Percentiles rank a stretch among this genome's conserved stretches.
Conservation (phyloP, 192 early-diverging fungal genomes). For the Geranomyces michiganensis region DNA sequence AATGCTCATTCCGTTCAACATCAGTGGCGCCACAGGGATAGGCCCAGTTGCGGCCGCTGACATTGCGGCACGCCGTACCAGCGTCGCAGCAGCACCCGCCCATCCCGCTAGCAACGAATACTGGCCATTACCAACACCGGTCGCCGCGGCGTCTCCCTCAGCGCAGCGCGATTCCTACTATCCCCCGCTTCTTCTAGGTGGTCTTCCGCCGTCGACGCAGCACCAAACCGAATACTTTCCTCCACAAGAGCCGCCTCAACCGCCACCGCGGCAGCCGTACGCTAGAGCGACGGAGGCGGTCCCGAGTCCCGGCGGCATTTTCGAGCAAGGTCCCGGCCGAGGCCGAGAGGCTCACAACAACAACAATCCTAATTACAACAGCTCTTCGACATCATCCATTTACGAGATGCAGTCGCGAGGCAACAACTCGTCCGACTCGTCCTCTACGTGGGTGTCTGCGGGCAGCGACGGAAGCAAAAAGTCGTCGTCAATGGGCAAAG, state of each 20-base stretch:
- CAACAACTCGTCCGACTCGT: no score
- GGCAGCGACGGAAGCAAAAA: no score
- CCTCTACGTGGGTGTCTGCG: no score
- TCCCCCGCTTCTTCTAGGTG: constrained; percentile 21
- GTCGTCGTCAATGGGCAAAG: no score
- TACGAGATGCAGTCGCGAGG: no score
- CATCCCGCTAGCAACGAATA: neutral
- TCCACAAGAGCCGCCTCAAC: neutral
- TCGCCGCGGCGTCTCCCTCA: neutral
- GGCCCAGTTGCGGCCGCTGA: no score
- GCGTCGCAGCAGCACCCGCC: neutral
- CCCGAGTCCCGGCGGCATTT: constrained; percentile 4
- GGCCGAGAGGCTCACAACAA: no score
- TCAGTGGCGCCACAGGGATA: no score
- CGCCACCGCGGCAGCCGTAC: neutral
- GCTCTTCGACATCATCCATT: no score
- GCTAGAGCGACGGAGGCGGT: neutral
- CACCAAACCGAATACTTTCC: neutral
- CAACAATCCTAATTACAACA: no score
- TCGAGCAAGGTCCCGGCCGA: neutral
- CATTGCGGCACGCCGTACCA: neutral
- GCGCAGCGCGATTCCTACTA: neutral
- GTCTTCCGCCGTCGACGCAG: constrained; percentile 13
- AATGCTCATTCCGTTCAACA: neutral
- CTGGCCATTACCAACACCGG: neutral